These are phyloP conservation scores for Sporobolomyces phaffii DNA, from an alignment of 768 basidiomycete genomes.

Conservation along the genomic window DNA sequence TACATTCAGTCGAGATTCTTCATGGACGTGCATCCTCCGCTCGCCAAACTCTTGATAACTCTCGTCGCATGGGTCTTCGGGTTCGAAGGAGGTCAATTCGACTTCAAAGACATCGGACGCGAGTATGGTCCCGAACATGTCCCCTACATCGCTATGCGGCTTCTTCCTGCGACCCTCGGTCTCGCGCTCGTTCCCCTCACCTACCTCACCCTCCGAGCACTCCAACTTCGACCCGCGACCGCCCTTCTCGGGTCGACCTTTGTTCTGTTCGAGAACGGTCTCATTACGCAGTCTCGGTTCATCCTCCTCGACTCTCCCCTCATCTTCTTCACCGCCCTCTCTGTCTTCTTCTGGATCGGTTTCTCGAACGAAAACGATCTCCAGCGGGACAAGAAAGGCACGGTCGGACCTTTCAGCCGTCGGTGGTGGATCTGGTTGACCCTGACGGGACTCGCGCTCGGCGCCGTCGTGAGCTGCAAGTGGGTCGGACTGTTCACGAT, in stretches of 20 bases:
- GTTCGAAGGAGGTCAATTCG: conserved; percentile 78
- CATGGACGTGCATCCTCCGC: conserved; percentile 86
- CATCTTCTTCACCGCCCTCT: conserved; percentile 92
- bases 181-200: conserved; percentile 81
- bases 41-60: conserved; percentile 92
- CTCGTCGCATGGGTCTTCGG: conserved; percentile 79
- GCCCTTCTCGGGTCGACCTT: conserved; percentile 84
- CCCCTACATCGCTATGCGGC: conserved; percentile 94
- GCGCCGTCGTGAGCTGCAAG: conserved; percentile 88
- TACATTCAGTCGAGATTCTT: conserved; percentile 39
- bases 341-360: conserved; percentile 75
- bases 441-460: conserved; percentile 79
- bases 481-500: conserved; percentile 99
- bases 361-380: conserved; percentile 77
- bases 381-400: conserved; percentile 23
- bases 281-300: conserved; percentile 89
- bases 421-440: conserved; percentile 90
- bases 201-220: conserved; percentile 86
- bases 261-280: conserved; percentile 92
- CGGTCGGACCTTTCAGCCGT: conserved; percentile 63
- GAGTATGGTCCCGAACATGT: conserved; percentile 64
- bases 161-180: conserved; percentile 85
- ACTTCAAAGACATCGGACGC: conserved; percentile 89
- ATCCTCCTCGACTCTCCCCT: conserved; percentile 98
- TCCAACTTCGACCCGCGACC: conserved; percentile 86